Evolutionary conservation across 2,329 filamentous ascomycete genomes (phyloP), one percentile per base, ranked within the genome.

Genomic region (Colletotrichum simmondsii): DNA sequence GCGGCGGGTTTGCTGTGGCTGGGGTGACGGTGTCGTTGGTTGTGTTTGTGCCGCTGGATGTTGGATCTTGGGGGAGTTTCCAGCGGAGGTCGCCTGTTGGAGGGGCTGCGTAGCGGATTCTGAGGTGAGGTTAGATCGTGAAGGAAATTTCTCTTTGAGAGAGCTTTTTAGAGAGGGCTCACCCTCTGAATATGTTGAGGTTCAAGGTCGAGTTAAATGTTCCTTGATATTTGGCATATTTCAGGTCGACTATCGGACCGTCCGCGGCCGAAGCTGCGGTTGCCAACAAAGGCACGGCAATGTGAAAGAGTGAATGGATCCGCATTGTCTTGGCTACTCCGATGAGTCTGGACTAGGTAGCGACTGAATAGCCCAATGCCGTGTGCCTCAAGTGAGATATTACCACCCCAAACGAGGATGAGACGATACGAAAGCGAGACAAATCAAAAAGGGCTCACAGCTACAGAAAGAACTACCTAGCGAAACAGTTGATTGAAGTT

Each of bases 31-130:
- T 19, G 37, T 19, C 37, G 37, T 19, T 42, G 22, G 19, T n/a
- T 3, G 10, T 37, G 8, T 19, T 61, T 24, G 14, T 61, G 56
- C n/a, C 12, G 22, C 35, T 26, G 5, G 37, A 42, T 42, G 37
- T 42, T 28, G 64, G 63, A 7, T 46, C 56, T 12, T 57, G 56
- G 4, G 68, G 68, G 19, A 16, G 68, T 28, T 68, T 56, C 68
- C 57, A 71, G 49, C 68, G 68, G 22, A 60, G 56, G 5, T 49
- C 30, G 12, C 68, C 64, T 8, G 49, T 61, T 16, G 68, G 68
- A 19, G 64, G 57, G 16, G 56, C 54, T 56, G 68, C 68, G 10
- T 71, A 71, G 26, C 68, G 64, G 8, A 71, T 71, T 10, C 68
- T 61, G 3, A 12, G 5, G 3, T 2, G n/a, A n/a, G 8, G 2